phyloP scores from a whole-genome alignment of 805 yeast genomes.

The Kodamaea hsintzibuensis region DNA sequence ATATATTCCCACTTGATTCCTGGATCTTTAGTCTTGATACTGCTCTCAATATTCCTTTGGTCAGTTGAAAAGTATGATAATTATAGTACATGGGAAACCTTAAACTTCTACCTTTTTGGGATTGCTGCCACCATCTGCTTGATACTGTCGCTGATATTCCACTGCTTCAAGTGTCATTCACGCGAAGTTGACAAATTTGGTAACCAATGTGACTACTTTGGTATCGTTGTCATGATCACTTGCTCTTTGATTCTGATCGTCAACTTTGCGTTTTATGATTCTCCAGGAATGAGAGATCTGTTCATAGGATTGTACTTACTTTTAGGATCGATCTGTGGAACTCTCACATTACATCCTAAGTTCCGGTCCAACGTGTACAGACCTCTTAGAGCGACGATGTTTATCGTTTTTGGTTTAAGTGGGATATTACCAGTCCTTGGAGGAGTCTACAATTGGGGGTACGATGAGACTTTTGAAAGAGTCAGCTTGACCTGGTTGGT shows the following conservation, averaged over 20 bases:
- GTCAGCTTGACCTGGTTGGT: constrained; percentile 63
- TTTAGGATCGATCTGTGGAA: constrained; percentile 63
- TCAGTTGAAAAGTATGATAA: constrained; percentile 21
- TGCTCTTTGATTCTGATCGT: constrained; percentile 54
- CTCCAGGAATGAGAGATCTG: constrained; percentile 28
- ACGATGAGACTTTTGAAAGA: constrained; percentile 46
- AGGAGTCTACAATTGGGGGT: constrained; percentile 54
- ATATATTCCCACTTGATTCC: constrained; percentile 68
- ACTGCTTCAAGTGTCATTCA: constrained; percentile 68
- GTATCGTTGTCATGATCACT: constrained; percentile 67
- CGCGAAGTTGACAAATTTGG: constrained; percentile 53
- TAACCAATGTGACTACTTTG: constrained; percentile 73
- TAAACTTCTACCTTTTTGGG: constrained; percentile 53
- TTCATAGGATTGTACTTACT: constrained; percentile 48
- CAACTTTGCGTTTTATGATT: constrained; percentile 47
- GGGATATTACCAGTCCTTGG: constrained; percentile 66
- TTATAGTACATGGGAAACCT: constrained; percentile 42
- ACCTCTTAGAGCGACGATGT: constrained; percentile 73
- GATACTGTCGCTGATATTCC: constrained; percentile 65
- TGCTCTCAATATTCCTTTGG: constrained; percentile 27
- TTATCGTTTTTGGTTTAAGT: constrained; percentile 76
- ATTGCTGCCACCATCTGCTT: constrained; percentile 61
- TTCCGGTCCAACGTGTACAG: constrained; percentile 76
- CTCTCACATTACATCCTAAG: constrained; percentile 60
- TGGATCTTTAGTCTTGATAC: constrained; percentile 28